These are phyloP conservation scores for Tylopilus orsonianus DNA, from an alignment of 1,284 basidiomycete genomes.

Conservation along the genomic window DNA sequence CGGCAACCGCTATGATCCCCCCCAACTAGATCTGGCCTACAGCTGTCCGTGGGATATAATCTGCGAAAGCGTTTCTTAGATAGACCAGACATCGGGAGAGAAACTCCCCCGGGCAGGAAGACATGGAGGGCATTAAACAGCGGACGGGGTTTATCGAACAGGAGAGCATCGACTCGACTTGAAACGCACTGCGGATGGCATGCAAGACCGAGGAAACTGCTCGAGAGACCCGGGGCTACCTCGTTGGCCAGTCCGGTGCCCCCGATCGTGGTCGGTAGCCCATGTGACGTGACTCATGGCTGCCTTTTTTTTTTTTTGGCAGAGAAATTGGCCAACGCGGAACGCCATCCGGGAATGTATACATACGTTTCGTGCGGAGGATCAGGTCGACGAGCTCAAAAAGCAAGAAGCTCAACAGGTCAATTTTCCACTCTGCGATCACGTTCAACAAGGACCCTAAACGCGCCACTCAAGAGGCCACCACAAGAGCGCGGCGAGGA, in stretches of 20 bases:
- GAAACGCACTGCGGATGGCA: conserved; percentile 92
- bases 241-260: conserved; percentile 95
- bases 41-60: conserved; percentile 73
- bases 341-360: conserved; percentile 92
- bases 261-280: conserved; percentile 11
- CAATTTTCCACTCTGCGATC: conserved; percentile 92
- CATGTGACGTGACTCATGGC: conserved; percentile 1
- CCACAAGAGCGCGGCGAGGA: conserved; percentile 86
- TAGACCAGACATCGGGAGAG: conserved; percentile 46
- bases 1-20: conserved; percentile 49
- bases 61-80: conserved; percentile 67
- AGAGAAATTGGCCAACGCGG: conserved; percentile 93
- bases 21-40: conserved; percentile 64
- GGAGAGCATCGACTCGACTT: conserved; percentile 86
- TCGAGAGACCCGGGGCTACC: conserved; percentile 77
- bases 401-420: conserved; percentile 88
- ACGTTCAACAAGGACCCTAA: conserved; percentile 92
- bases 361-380: conserved; percentile 89
- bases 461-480: conserved; percentile 88
- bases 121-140: conserved; percentile 95
- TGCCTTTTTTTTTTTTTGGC: not conserved
- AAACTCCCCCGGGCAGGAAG: conserved; percentile 78
- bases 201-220: conserved; percentile 97
- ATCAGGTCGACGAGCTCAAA: conserved; percentile 94
- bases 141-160: conserved; percentile 91